These are phyloP conservation scores for Lentinula aciculospora DNA, from an alignment of 768 basidiomycete species.

Conservation along the genomic window DNA sequence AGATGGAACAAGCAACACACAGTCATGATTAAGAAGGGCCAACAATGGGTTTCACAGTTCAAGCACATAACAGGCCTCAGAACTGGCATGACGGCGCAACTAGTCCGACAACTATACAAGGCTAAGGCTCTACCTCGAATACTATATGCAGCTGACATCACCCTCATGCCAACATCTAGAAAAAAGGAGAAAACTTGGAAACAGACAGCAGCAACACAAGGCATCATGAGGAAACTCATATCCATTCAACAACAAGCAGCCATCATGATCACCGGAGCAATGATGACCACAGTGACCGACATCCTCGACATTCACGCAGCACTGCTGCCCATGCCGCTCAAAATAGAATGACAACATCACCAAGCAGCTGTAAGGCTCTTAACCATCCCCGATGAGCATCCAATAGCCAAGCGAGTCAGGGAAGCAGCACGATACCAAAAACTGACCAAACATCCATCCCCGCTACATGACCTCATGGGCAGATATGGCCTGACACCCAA, in stretches of 20 bases:
- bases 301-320: conserved; percentile 8
- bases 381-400: conserved; percentile 8
- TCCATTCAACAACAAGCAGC: neutral
- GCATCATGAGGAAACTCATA: neutral
- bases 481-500: no score
- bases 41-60: neutral
- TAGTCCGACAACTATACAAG: neutral
- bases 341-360: neutral
- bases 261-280: conserved; percentile 5
- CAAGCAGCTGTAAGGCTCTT: conserved; percentile 4
- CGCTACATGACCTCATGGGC: no score
- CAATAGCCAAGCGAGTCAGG: neutral
- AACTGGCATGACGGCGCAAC: neutral
- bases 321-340: conserved; percentile 9
- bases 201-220: neutral
- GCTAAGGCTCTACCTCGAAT: neutral
- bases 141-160: neutral
- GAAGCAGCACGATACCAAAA: neutral
- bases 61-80: neutral
- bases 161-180: neutral
- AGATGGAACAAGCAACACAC: neutral
- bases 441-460: neutral
- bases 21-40: neutral
- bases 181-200: neutral
- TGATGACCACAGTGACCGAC: conserved; percentile 8